Conservation (phyloP, 2,329 filamentous ascomycete genomes). For the Cercospora beticola region DNA sequence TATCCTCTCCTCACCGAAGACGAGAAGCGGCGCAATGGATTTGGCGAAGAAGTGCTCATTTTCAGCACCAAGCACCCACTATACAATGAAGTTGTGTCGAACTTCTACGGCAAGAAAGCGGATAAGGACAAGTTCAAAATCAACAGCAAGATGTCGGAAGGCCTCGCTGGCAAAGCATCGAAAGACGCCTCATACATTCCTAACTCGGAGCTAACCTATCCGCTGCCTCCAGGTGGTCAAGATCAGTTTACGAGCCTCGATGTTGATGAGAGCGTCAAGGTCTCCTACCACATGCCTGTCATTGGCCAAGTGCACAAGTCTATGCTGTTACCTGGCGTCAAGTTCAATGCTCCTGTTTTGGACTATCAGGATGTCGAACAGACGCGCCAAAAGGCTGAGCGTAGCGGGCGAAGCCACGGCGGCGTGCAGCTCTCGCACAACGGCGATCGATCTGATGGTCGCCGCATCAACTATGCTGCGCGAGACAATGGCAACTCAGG, state of each 20-base stretch:
- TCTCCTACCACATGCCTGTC: slow-evolving; percentile 80
- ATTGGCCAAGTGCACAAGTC: slow-evolving; percentile 79
- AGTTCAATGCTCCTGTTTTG: slow-evolving; percentile 69
- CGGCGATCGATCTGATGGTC: slow-evolving; percentile 47
- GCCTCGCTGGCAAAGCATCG: slow-evolving; percentile 74
- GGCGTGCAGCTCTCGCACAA: slow-evolving; percentile 61
- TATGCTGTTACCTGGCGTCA: slow-evolving; percentile 84
- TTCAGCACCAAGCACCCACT: slow-evolving; percentile 81
- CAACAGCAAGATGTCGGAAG: slow-evolving; percentile 71
- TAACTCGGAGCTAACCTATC: slow-evolving; percentile 62
- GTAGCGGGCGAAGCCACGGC: slow-evolving; percentile 67
- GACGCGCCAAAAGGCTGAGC: slow-evolving; percentile 64
- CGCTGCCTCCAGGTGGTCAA: slow-evolving; percentile 45
- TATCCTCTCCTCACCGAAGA: slow-evolving; percentile 77
- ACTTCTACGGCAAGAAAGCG: slow-evolving; percentile 91
- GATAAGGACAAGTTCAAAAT: slow-evolving; percentile 66
- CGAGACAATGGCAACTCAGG: slow-evolving; percentile 31
- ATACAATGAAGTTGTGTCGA: slow-evolving; percentile 78
- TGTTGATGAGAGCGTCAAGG: slow-evolving; percentile 83
- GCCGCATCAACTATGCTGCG: slow-evolving; percentile 56
- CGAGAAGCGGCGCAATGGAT: slow-evolving; percentile 73
- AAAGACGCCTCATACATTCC: slow-evolving; percentile 84
- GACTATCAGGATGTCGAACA: slow-evolving; percentile 73
- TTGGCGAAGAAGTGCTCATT: slow-evolving; percentile 78
- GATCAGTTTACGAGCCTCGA: slow-evolving; percentile 69